Percentiles rank a stretch among this genome's conserved stretches.
Conservation (phyloP, 129 eudicot species). For the Daucus carota region DH1_v3.0 NC_030383.2:61066001-61066500, state of each 20-base stretch:
- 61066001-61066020: conserved; percentile 44
- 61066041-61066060: background rate
- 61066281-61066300: background rate
- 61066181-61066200: background rate
- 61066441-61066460: too few species aligned
- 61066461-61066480: too few species aligned
- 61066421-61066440: too few species aligned
- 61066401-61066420: too few species aligned
- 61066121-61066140: conserved; percentile 6
- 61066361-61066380: background rate
- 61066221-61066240: conserved; percentile 4
- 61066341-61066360: background rate
- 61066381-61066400: background rate
- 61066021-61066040: conserved; percentile 53
- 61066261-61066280: background rate
- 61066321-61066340: background rate
- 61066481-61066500: too few species aligned
- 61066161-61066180: conserved; percentile 1
- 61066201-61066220: background rate
- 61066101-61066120: background rate
- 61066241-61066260: background rate
- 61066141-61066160: conserved; percentile 87
- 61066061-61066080: background rate
- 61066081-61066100: background rate
- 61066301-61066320: background rate